Base-by-base conservation (phyloP, 1,284 basidiomycete species). In the Boletus mariae region DNA sequence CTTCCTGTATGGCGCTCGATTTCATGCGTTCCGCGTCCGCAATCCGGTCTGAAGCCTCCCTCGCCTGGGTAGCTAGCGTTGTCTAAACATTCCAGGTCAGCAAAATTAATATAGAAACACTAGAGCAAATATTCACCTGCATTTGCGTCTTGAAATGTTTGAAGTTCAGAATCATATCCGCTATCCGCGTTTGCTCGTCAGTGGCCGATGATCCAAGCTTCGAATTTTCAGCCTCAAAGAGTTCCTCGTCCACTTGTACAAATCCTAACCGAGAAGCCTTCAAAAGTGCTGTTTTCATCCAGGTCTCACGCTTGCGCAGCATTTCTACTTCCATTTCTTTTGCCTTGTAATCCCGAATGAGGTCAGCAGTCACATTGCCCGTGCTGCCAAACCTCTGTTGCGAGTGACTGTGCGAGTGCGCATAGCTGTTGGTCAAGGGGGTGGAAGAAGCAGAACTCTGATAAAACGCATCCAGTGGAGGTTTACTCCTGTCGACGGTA, bases 131-230 rank as follows among this genome's bases (percentile, higher is more conserved):
- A 74, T 82, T 65, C 57, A 94, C 94, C 84, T 96, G 92, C 52
- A 97, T 81, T 57, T 84, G 81, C 4, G 93, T 89, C 67, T 90
- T 87, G 69, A 96, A 89, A 64, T 94, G 87, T 75, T 97, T 98
- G 65, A 98, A 83, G 63, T 82, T 83, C 56, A 97, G 74, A 6
- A 92, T 77, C 65, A 91, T 80, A 61, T 93, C 89, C 6, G 84
- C 76, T 52, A 90, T 74, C 59, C 82, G 81, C 53, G 73, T 67
- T 56, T 76, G 70, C 15, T 71, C 63, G 65, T 65, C 70, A 47
- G 71, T 55, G 37, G 56, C 47, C 25, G 57, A 72, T 15, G 63
- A 68, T 45, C 71, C 72, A 23, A 75, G 74, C 48, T 73, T 75
- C 45, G 75, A 59, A 38, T 71, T 71, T 50, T 72, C 73, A n/a